Conservation (phyloP, 352 stramenopile species). For the Phytopythium vexans region DNA sequence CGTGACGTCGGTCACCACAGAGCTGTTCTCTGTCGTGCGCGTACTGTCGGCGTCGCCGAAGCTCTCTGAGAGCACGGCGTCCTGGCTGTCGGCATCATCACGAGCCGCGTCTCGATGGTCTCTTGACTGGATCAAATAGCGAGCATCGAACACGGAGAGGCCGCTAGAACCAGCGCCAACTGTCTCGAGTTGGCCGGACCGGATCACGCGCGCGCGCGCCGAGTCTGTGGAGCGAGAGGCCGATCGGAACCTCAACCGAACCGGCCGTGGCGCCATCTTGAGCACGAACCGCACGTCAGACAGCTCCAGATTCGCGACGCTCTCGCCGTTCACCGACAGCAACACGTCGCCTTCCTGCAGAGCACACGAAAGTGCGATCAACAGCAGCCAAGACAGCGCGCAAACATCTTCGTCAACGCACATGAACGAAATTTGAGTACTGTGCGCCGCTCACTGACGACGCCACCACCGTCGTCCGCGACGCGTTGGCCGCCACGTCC, state of each 20-base stretch:
- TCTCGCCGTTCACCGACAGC: conserved; percentile 67
- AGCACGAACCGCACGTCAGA: conserved; percentile 62
- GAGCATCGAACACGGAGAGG: conserved; percentile 16
- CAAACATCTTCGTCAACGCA: conserved; percentile 14
- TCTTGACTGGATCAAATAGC: background rate
- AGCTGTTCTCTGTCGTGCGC: conserved; percentile 70
- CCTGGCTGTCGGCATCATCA: conserved; percentile 67
- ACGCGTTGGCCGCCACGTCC: conserved; percentile 21
- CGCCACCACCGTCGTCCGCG: conserved; percentile 45
- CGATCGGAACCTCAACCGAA: conserved; percentile 60
- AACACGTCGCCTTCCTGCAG: conserved; percentile 66
- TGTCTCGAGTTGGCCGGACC: background rate
- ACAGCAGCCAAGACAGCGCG: background rate
- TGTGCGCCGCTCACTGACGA: conserved; percentile 43
- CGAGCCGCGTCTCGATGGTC: conserved; percentile 20
- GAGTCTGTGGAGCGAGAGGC: conserved; percentile 1
- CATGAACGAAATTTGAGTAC: conserved; percentile 51
- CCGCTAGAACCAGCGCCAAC: conserved; percentile 18
- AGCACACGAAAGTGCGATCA: background rate
- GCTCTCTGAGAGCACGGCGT: conserved; percentile 70
- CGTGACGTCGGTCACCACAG: conserved; percentile 51
- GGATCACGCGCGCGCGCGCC: conserved; percentile 12
- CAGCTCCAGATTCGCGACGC: conserved; percentile 60
- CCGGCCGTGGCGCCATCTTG: conserved; percentile 62
- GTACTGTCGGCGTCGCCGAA: conserved; percentile 75